Evolutionary conservation across 805 yeast species (phyloP).

Genomic region (Candida corydali): DNA sequence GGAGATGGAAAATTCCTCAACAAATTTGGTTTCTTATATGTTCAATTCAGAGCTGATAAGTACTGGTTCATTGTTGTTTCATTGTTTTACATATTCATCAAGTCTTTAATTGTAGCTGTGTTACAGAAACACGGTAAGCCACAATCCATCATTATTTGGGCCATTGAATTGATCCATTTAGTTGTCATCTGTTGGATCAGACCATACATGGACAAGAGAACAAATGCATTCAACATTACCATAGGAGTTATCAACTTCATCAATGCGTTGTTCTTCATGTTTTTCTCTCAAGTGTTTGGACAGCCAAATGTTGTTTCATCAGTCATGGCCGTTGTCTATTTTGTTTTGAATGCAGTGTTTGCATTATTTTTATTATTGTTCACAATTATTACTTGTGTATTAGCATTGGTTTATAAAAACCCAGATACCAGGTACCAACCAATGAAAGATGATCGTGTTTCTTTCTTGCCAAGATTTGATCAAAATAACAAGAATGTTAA

Average conservation of each 20-base stretch:
- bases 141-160: conserved; percentile 75
- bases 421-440: conserved; percentile 96
- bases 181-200: conserved; percentile 61
- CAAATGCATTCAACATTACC: conserved; percentile 88
- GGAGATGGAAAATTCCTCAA: conserved; percentile 80
- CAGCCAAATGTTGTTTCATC: conserved; percentile 89
- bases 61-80: conserved; percentile 77
- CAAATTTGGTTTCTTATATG: conserved; percentile 88
- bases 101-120: conserved; percentile 82
- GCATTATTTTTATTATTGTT: conserved; percentile 77
- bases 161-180: conserved; percentile 69
- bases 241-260: conserved; percentile 75
- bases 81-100: conserved; percentile 61
- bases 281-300: conserved; percentile 78
- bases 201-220: conserved; percentile 93
- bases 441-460: conserved; percentile 92
- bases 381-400: conserved; percentile 81
- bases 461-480: conserved; percentile 77
- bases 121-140: conserved; percentile 76
- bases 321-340: conserved; percentile 85
- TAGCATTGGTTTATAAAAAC: conserved; percentile 81
- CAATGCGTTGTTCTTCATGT: conserved; percentile 82
- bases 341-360: conserved; percentile 83
- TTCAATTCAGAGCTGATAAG: conserved; percentile 82
- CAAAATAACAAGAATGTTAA: conserved; percentile 18